These are phyloP conservation scores for Lantana camara DNA, from an alignment of 257 asterid genomes.

Conservation along the genomic window DNA sequence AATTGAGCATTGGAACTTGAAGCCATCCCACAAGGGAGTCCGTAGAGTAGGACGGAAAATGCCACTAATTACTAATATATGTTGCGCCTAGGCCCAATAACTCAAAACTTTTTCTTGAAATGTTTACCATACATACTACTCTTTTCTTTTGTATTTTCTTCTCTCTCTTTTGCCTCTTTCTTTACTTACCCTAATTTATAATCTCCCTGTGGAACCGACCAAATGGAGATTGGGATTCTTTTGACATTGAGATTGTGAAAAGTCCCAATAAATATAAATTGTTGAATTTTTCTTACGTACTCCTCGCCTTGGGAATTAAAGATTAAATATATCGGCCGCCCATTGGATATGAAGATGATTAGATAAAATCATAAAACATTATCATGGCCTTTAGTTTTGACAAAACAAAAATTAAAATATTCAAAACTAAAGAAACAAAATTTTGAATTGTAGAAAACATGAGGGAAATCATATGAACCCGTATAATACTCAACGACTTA, in stretches of 20 bases:
- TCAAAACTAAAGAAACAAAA: too few relatives aligned
- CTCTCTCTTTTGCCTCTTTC: background rate
- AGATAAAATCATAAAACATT: too few relatives aligned
- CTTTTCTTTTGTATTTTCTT: too few relatives aligned
- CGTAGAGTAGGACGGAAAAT: background rate
- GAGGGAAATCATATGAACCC: too few relatives aligned
- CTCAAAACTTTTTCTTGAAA: background rate
- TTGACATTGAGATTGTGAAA: background rate
- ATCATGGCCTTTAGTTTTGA: too few relatives aligned
- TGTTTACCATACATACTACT: too few relatives aligned
- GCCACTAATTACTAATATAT: too few relatives aligned
- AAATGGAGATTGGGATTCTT: background rate
- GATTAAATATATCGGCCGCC: background rate
- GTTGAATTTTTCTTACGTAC: background rate
- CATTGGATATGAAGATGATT: background rate
- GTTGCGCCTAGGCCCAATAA: too few relatives aligned
- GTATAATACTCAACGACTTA: too few relatives aligned
- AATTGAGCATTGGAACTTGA: background rate
- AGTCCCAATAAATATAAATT: background rate
- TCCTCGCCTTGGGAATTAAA: background rate
- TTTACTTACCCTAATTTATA: background rate
- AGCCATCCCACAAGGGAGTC: background rate
- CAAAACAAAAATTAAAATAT: too few relatives aligned
- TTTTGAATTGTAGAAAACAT: too few relatives aligned
- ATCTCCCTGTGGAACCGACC: constrained; percentile 10